Evolutionary conservation across 441 rosid genomes (phyloP).

Genomic region (Iberis amara): DNA sequence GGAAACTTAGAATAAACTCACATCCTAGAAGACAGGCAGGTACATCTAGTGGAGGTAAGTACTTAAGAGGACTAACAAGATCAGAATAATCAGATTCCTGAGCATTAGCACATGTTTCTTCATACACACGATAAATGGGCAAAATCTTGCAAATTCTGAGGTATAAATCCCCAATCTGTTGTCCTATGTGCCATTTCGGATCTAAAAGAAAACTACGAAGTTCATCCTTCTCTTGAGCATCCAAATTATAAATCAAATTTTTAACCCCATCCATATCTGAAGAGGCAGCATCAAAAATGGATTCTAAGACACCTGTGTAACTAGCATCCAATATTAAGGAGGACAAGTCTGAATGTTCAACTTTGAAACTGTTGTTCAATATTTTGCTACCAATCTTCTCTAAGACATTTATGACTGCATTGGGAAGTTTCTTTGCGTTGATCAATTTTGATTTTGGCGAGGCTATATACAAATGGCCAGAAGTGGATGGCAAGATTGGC

Average conservation of each 20-base stretch:
- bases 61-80: constrained; percentile 71
- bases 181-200: constrained; percentile 82
- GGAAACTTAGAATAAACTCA: constrained; percentile 58
- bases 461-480: constrained; percentile 76
- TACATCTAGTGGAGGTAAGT: constrained; percentile 70
- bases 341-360: constrained; percentile 74
- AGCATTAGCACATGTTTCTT: constrained; percentile 43
- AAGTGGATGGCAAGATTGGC: constrained; percentile 91
- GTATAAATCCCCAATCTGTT: constrained; percentile 40
- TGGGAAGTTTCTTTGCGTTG: constrained; percentile 57
- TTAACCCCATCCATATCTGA: constrained; percentile 38
- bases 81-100: constrained; percentile 59
- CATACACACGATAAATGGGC: constrained; percentile 69
- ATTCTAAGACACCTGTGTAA: constrained; percentile 70
- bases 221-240: constrained; percentile 68
- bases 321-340: constrained; percentile 60
- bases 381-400: constrained; percentile 89
- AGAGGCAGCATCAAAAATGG: constrained; percentile 59
- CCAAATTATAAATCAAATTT: constrained; percentile 40
- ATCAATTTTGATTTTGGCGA: constrained; percentile 75
- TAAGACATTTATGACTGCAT: constrained; percentile 52
- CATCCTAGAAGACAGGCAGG: constrained; percentile 62
- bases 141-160: constrained; percentile 66
- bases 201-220: constrained; percentile 74
- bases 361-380: constrained; percentile 48